These are phyloP conservation scores for Naganishia antarctica DNA, from an alignment of 768 basidiomycete species.

Conservation along the genomic window DNA sequence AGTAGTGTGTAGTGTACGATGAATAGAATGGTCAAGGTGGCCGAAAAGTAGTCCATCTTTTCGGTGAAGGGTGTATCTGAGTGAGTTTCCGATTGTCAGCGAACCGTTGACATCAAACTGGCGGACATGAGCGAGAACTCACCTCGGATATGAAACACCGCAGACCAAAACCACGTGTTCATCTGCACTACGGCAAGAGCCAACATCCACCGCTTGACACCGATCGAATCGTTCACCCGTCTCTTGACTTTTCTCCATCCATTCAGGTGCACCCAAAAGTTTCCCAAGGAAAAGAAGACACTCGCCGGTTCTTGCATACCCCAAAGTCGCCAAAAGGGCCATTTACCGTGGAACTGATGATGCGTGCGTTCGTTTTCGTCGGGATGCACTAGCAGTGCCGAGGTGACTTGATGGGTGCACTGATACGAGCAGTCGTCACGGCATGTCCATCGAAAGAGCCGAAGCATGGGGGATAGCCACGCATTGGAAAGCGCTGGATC, in stretches of 20 bases:
- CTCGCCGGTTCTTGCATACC: conserved; percentile 94
- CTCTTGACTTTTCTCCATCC: conserved; percentile 53
- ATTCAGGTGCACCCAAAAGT: conserved; percentile 67
- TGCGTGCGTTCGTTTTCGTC: conserved; percentile 22
- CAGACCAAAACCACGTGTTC: conserved; percentile 89
- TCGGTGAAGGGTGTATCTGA: conserved; percentile 80
- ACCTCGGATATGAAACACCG: conserved; percentile 91
- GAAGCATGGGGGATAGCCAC: conserved; percentile 57
- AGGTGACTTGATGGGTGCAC: conserved; percentile 78
- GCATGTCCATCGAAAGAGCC: conserved; percentile 80
- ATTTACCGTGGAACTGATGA: conserved; percentile 72
- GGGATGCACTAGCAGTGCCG: conserved; percentile 49
- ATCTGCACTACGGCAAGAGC: conserved; percentile 61
- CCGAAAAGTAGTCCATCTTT: conserved; percentile 90
- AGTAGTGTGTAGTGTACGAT: conserved; percentile 72
- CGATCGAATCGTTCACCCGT: conserved; percentile 31
- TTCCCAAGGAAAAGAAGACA: conserved; percentile 80
- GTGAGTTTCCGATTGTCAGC: conserved; percentile 91
- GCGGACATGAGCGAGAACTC: conserved; percentile 36
- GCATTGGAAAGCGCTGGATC: conserved; percentile 42
- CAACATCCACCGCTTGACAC: conserved; percentile 37
- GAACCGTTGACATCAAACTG: conserved; percentile 60
- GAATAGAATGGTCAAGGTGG: conserved; percentile 74
- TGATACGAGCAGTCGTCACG: conserved; percentile 77
- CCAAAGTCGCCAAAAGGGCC: conserved; percentile 85